These are phyloP conservation scores for Schwanniomyces pseudopolymorphus DNA, from an alignment of 805 yeast species.

Conservation along the genomic window DNA sequence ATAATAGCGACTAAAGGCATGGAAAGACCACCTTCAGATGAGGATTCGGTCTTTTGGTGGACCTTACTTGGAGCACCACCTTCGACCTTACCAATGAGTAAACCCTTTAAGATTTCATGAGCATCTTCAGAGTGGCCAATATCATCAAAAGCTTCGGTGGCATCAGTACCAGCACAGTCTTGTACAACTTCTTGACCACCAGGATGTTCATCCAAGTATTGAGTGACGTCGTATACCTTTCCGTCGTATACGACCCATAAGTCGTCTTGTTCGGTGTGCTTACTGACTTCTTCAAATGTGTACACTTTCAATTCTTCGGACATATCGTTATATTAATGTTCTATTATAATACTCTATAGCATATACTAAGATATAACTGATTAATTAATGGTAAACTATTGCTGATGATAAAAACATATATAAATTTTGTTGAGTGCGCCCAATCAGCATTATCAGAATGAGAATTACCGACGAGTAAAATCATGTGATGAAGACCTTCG, in stretches of 20 bases:
- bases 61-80: constrained; percentile 44
- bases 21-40: constrained; percentile 18
- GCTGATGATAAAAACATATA: neutral
- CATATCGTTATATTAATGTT: neutral
- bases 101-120: constrained; percentile 63
- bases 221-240: constrained; percentile 39
- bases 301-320: constrained; percentile 18
- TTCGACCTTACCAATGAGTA: constrained; percentile 79
- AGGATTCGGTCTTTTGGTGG: constrained; percentile 11
- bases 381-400: neutral
- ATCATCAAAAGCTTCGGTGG: constrained; percentile 55
- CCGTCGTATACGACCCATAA: constrained; percentile 48
- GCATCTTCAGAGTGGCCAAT: constrained; percentile 99
- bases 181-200: constrained; percentile 49
- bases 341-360: neutral
- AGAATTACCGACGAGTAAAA: neutral
- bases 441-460: constrained; percentile 1
- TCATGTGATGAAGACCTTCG: neutral
- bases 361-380: neutral
- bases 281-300: constrained; percentile 52
- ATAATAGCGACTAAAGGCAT: constrained; percentile 33
- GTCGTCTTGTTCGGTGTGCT: constrained; percentile 40
- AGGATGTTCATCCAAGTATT: constrained; percentile 47
- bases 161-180: constrained; percentile 44
- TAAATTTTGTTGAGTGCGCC: constrained; percentile 2